phyloP scores from a whole-genome alignment of 441 rosid species.

The Biscutella laevigata region DNA sequence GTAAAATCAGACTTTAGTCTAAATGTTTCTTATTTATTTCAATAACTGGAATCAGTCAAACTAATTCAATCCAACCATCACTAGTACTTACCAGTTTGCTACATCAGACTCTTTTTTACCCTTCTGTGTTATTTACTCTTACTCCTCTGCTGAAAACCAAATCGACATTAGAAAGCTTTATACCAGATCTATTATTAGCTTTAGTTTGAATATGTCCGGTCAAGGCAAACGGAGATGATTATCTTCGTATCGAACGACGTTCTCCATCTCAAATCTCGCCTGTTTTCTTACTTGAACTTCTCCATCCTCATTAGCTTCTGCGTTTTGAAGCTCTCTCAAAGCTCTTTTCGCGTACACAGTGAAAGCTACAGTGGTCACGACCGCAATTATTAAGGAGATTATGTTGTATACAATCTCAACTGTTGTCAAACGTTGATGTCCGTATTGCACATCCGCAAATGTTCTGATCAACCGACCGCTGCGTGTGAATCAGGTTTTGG shows the following conservation, averaged over 20 bases:
- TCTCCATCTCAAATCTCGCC: slow-evolving; percentile 45
- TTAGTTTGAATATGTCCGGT: no score
- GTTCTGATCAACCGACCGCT: slow-evolving; percentile 90
- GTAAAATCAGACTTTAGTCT: no score
- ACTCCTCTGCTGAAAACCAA: no score
- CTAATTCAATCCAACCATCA: no score
- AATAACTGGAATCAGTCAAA: no score
- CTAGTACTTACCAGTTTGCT: no score
- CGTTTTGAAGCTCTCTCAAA: slow-evolving; percentile 53
- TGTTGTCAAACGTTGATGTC: slow-evolving; percentile 58
- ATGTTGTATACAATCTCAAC: slow-evolving; percentile 76
- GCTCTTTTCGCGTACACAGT: slow-evolving; percentile 79
- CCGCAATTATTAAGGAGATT: slow-evolving; percentile 65
- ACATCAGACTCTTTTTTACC: no score
- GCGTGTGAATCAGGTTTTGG: slow-evolving; percentile 20
- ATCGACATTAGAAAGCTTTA: no score
- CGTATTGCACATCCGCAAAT: slow-evolving; percentile 63
- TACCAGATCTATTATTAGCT: no score
- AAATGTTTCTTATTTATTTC: no score
- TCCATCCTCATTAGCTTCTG: slow-evolving; percentile 32
- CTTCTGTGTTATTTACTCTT: no score
- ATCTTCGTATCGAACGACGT: slow-evolving; percentile 34
- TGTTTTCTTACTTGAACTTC: slow-evolving; percentile 18
- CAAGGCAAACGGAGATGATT: no score
- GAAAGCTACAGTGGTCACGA: slow-evolving; percentile 65